phyloP scores from a whole-genome alignment of 768 basidiomycete species.

The Amanita polypyramis region DNA sequence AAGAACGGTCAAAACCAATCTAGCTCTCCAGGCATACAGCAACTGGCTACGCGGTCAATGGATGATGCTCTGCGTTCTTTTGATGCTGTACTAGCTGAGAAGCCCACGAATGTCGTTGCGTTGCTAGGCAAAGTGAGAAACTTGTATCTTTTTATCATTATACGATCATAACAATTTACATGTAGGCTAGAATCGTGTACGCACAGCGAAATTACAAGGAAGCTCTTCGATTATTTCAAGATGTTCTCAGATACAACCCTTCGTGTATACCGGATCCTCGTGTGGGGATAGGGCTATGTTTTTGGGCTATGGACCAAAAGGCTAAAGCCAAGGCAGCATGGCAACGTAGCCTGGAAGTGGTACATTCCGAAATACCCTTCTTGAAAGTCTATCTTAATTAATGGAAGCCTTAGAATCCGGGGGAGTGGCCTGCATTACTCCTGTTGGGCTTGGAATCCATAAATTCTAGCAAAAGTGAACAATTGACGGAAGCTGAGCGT shows the following conservation, averaged over 20 bases:
- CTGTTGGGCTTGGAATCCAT: slow-evolving; percentile 81
- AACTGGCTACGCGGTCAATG: slow-evolving; percentile 69
- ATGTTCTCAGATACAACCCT: slow-evolving; percentile 69
- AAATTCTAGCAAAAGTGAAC: slow-evolving; percentile 72
- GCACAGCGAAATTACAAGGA: slow-evolving; percentile 66
- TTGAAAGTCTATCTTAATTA: neutral
- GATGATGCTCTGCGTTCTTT: slow-evolving; percentile 78
- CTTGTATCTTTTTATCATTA: neutral
- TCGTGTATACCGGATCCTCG: slow-evolving; percentile 84
- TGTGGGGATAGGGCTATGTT: slow-evolving; percentile 89
- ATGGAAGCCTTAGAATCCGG: slow-evolving; percentile 47
- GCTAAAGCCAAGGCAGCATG: slow-evolving; percentile 80
- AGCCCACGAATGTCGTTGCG: slow-evolving; percentile 82
- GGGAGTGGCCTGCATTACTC: slow-evolving; percentile 69
- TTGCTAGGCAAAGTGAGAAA: slow-evolving; percentile 71
- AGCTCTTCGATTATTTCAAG: slow-evolving; percentile 80
- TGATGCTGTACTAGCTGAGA: slow-evolving; percentile 64
- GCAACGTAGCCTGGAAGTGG: slow-evolving; percentile 81
- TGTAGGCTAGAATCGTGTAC: slow-evolving; percentile 77
- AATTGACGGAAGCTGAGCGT: slow-evolving; percentile 53
- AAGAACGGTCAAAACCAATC: neutral
- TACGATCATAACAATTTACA: slow-evolving; percentile 4
- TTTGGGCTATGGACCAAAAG: slow-evolving; percentile 84
- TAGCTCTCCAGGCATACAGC: slow-evolving; percentile 54
- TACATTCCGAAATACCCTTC: slow-evolving; percentile 26